phyloP scores from a whole-genome alignment of 805 yeast species.

The Saccharomycopsis sp. region DNA sequence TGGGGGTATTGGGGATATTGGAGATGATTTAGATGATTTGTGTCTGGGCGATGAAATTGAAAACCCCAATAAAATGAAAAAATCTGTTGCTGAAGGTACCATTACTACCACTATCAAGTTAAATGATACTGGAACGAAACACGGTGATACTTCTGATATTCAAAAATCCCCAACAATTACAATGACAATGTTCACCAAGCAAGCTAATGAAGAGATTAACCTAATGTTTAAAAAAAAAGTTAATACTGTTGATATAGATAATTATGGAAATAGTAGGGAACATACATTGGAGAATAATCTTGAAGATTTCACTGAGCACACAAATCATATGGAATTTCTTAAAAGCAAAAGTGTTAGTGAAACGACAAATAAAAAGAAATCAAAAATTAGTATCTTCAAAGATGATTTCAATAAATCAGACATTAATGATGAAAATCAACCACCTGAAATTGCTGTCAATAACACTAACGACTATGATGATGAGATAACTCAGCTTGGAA shows the following conservation, averaged over 20 bases:
- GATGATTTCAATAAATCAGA: neutral
- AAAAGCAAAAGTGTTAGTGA: too few species aligned
- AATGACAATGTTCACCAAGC: conserved; percentile 62
- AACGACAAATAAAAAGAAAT: too few species aligned
- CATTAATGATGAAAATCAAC: neutral
- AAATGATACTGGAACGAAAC: conserved; percentile 5
- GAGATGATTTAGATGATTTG: neutral
- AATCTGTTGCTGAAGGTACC: too few species aligned
- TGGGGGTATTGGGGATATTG: neutral
- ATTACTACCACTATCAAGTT: conserved; percentile 1
- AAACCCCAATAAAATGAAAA: neutral
- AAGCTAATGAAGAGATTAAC: conserved; percentile 64
- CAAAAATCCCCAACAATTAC: conserved; percentile 56
- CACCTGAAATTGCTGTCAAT: neutral
- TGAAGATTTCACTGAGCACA: conserved; percentile 28
- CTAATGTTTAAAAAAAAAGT: conserved; percentile 49
- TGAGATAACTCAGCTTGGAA: conserved; percentile 4
- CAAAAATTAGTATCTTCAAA: neutral
- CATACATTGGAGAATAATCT: conserved; percentile 21
- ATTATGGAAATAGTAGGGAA: neutral
- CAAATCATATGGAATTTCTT: conserved; percentile 2
- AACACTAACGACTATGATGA: neutral
- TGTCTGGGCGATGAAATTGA: conserved; percentile 3
- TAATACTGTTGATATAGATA: conserved; percentile 12
- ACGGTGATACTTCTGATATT: conserved; percentile 10